A percentile compares a stretch with the other conserved stretches of the same genome.
Conservation (phyloP, 1,139 yeast species). For the Pneumocystis carinii region DNA sequence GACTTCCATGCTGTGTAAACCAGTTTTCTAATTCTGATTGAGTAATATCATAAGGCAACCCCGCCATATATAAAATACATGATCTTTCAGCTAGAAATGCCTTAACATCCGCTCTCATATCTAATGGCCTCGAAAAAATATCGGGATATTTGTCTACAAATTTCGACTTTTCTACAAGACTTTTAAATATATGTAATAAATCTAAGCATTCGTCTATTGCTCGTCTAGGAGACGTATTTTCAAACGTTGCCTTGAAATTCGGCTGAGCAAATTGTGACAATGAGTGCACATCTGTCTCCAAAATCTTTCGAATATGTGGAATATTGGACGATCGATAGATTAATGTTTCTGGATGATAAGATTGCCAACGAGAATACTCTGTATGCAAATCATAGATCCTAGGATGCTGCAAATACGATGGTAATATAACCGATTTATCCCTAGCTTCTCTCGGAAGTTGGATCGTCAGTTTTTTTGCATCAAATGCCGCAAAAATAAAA, state of each 20-base stretch:
- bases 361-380: slow-evolving; percentile 62
- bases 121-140: slow-evolving; percentile 60
- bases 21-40: slow-evolving; percentile 83
- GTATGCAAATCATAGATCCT: slow-evolving; percentile 58
- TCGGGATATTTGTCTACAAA: slow-evolving; percentile 39
- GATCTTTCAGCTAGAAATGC: slow-evolving; percentile 60
- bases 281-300: slow-evolving; percentile 33
- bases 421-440: slow-evolving; percentile 57
- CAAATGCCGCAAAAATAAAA: slow-evolving; percentile 53
- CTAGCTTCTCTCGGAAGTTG: slow-evolving; percentile 69
- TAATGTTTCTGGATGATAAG: slow-evolving; percentile 46
- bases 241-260: slow-evolving; percentile 1
- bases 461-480: slow-evolving; percentile 57
- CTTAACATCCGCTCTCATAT: slow-evolving; percentile 52
- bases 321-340: slow-evolving; percentile 38
- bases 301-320: slow-evolving; percentile 40
- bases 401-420: slow-evolving; percentile 62
- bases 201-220: slow-evolving; percentile 30
- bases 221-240: slow-evolving; percentile 23
- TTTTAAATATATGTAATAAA: slow-evolving; percentile 33
- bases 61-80: slow-evolving; percentile 60
- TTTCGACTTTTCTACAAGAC: slow-evolving; percentile 39
- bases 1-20: slow-evolving; percentile 75
- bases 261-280: slow-evolving; percentile 2
- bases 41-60: slow-evolving; percentile 71